These are phyloP conservation scores for Naematelia encephala DNA, from an alignment of 768 basidiomycete species.

Conservation along the genomic window DNA sequence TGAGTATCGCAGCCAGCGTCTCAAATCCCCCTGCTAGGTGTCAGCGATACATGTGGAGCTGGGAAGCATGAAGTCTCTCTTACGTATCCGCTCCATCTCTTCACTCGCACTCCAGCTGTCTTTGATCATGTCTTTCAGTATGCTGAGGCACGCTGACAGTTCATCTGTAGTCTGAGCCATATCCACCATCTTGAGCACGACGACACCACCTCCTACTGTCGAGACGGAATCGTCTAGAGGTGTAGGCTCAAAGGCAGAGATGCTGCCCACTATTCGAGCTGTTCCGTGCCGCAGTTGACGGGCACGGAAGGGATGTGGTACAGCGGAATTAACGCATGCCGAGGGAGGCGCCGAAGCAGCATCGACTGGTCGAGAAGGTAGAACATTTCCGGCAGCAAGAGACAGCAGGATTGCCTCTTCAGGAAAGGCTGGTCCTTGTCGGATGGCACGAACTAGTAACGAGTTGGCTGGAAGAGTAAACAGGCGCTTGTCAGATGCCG, in stretches of 20 bases:
- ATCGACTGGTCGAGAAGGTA: neutral
- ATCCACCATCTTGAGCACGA: constrained; percentile 70
- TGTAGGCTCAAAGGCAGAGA: constrained; percentile 15
- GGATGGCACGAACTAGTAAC: constrained; percentile 44
- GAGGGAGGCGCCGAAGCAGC: neutral
- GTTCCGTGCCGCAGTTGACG: constrained; percentile 27
- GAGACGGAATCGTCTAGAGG: constrained; percentile 71
- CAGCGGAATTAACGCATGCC: constrained; percentile 30
- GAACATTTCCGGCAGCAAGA: constrained; percentile 26
- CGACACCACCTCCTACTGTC: constrained; percentile 76
- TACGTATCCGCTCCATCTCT: constrained; percentile 85
- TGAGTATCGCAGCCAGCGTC: constrained; percentile 69
- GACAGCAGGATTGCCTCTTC: constrained; percentile 45
- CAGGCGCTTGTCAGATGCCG: constrained; percentile 28
- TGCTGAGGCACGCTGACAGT: constrained; percentile 66
- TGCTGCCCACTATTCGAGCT: constrained; percentile 28
- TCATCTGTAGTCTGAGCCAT: constrained; percentile 75
- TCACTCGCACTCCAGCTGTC: constrained; percentile 91
- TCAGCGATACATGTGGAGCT: constrained; percentile 2
- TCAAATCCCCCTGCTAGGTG: constrained; percentile 72
- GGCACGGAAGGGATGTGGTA: constrained; percentile 33
- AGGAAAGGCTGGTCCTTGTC: constrained; percentile 33
- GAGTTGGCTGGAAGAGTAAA: constrained; percentile 39
- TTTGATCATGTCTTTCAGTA: constrained; percentile 71
- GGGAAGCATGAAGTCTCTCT: constrained; percentile 41